phyloP scores from a whole-genome alignment of 2,329 filamentous ascomycete species.

The Trichothecium sympodiale region DNA sequence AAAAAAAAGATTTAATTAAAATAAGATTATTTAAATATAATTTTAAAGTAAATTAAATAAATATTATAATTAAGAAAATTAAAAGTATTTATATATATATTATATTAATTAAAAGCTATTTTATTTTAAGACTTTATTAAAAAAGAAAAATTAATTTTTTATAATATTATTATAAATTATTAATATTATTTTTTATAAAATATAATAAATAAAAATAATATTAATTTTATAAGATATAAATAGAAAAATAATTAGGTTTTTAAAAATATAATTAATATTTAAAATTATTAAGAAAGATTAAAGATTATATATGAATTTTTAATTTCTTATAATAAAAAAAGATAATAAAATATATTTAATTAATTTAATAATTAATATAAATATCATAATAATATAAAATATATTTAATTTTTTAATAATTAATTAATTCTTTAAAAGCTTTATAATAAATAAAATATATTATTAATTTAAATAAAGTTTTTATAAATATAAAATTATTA shows the following conservation, averaged over 20 bases:
- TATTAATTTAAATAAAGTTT: too few relatives aligned
- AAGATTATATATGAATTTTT: background rate
- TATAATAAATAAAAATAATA: constrained; percentile 1
- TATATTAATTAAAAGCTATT: background rate
- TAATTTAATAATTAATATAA: background rate
- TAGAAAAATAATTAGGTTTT: too few relatives aligned
- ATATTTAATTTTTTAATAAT: background rate
- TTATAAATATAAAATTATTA: too few relatives aligned
- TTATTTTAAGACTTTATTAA: too few relatives aligned
- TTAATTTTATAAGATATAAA: too few relatives aligned
- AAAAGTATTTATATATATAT: constrained; percentile 1
- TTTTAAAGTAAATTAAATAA: background rate
- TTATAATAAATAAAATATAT: too few relatives aligned
- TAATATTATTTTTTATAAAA: background rate
- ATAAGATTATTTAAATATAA: constrained; percentile 1
- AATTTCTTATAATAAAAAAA: background rate
- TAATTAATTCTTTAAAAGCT: background rate
- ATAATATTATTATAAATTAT: background rate
- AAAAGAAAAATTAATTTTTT: background rate
- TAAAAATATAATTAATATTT: too few relatives aligned
- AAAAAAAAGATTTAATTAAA: constrained; percentile 3
- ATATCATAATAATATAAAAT: background rate
- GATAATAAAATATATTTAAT: too few relatives aligned
- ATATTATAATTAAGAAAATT: constrained; percentile 1
- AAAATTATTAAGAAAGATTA: background rate